Evolutionary conservation across 202 grass and related monocot species (phyloP).

Genomic region (Setaria viridis): DNA sequence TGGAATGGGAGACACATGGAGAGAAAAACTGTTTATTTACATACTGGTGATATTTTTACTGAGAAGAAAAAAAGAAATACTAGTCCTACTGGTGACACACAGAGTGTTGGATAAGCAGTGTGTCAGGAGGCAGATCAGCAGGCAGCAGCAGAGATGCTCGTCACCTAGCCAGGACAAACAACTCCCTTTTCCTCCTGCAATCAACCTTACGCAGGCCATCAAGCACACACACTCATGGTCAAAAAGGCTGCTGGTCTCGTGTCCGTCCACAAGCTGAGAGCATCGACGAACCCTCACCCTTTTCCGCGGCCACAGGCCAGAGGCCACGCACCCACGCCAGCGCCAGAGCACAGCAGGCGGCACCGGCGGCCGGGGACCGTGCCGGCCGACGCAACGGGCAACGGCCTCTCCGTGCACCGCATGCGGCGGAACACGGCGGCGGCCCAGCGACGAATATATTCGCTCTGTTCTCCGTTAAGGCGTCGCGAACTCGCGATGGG

Average conservation of each 20-base stretch:
- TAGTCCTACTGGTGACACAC: not conserved
- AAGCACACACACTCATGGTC: slow-evolving; percentile 32
- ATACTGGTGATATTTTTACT: too few species aligned
- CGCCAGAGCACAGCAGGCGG: too few species aligned
- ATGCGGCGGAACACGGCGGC: not conserved
- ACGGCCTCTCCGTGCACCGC: not conserved
- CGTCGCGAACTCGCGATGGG: too few species aligned
- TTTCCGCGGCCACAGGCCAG: not conserved
- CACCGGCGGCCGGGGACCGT: not conserved
- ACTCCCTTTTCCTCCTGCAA: not conserved
- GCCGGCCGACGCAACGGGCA: not conserved
- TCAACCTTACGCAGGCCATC: slow-evolving; percentile 21
- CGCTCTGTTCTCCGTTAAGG: too few species aligned
- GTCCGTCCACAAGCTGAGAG: not conserved
- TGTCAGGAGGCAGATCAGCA: not conserved
- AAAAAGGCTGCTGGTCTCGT: slow-evolving; percentile 25
- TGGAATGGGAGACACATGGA: too few species aligned
- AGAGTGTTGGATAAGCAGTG: not conserved
- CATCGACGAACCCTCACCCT: not conserved
- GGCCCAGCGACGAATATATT: not conserved
- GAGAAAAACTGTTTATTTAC: too few species aligned
- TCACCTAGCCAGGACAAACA: slow-evolving; percentile 54
- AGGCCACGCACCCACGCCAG: not conserved
- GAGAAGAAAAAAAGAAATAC: too few species aligned
- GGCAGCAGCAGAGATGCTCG: slow-evolving; percentile 45